Evolutionary conservation across 177 flowering plant species (phyloP), one percentile per base, ranked within the genome.

Genomic region (Vitis hybrid): DNA sequence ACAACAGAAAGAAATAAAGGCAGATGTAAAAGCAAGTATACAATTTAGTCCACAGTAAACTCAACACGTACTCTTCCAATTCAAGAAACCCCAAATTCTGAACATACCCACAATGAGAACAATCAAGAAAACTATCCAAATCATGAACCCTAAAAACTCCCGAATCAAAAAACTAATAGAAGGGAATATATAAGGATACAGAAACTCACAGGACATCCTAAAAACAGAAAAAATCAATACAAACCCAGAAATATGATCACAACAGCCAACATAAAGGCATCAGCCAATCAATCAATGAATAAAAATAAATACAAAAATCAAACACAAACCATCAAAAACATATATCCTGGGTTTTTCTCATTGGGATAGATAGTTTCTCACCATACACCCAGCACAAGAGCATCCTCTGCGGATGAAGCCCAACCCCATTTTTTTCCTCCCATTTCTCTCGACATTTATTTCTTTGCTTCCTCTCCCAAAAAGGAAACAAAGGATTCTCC

Each of bases 401-500:
- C 18, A 12, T 51, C 67, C 30, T 6, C 56, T 51, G 21, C 56
- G 18, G 11, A 51, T 50, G 56, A 13, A 23, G 15, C 51, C 30
- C 10, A 23, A 50, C 55, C 54, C 56, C 17, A 51, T 49, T 17
- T 51, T 34, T 26, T 17, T 23, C 67, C 26, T n/a, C 23, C 56
- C 51, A 10, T 26, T 9, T 62, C 19, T 58, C 61, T 51, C 30
- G 26, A 21, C 58, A 49, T 68, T 71, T 64, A 72, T 68, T 23
- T 51, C 18, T 65, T 48, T 57, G 23, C 56, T 23, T 14, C 32
- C 57, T 72, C 66, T 68, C 67, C 60, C 39, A 45, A 72, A 32
- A 62, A 68, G 70, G 39, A 76, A 72, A n/a, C 61, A 60, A 64
- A 56, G 6, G 50, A 72, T 68, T 30, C 48, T 21, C 32, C 49